Evolutionary conservation across 495 filamentous ascomycete species (phyloP), one percentile per base, ranked within the genome.

Genomic region (Tetracladium setigerum): DNA sequence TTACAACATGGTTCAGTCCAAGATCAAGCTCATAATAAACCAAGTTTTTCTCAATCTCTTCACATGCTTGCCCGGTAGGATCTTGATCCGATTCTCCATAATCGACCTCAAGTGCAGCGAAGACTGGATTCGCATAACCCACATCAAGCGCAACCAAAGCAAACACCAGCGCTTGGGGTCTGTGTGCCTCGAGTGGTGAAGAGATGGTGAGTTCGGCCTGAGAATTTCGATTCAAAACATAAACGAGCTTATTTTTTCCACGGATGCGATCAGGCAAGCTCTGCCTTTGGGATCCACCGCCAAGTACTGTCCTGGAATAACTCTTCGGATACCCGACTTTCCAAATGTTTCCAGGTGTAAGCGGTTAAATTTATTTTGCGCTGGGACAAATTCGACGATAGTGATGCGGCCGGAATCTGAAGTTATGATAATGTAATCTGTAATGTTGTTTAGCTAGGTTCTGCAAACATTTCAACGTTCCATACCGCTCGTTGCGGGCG

Each of bases 161-260:
- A 50, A 95, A 89, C 13, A 96, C 89, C 42, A 97, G 63, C 1
- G 87, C 92, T 45, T 95, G 89, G n/a, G 88, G 79, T 64, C 89
- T 94, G 66, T 97, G 92, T 5, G 94, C 94, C 67, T 97, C 94
- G n/a, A 97, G 71, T 1, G 94, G 91, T 13, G 90, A 96, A 5
- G 94, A 99, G 33, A 97, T 97, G 19, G 89, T 92, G 58, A 97
- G 76, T 62, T 95, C 89, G 30, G 87, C 89, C 67, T 95, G 87
- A 32, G 89, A 78, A 67, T 95, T 95, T 33, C 94, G 84, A 68
- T 96, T 96, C 45, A 99, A 74, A 59, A 97, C 91, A 66, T 97
- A 99, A 60, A 97, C 94, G 55, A 99, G 85, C 69, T 97, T 97
- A 67, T 97, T 97, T 79, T 99, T 99, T 99, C 94, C 48, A 92